phyloP scores from a whole-genome alignment of 176 grass and related monocot species.

The bread wheat (Triticum aestivum) region IWGSC_CS_RefSeq_v2.1 NC_057795.1:633778705-633779204 shows the following conservation, averaged over 20 bases:
- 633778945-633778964: background rate
- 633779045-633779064: conserved; percentile 50
- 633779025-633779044: conserved; percentile 54
- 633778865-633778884: conserved; percentile 22
- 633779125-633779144: background rate
- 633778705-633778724: conserved; percentile 27
- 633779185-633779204: background rate
- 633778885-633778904: background rate
- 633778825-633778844: background rate
- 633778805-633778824: background rate
- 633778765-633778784: conserved; percentile 33
- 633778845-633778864: background rate
- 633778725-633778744: conserved; percentile 26
- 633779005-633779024: conserved; percentile 66
- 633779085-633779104: conserved; percentile 16
- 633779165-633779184: background rate
- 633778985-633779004: conserved; percentile 62
- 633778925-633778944: conserved; percentile 33
- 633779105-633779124: conserved; percentile 13
- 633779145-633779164: conserved; percentile 29
- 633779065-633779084: conserved; percentile 39
- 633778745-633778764: conserved; percentile 19
- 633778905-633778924: background rate
- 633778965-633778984: conserved; percentile 59
- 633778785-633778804: conserved; percentile 20